Evolutionary conservation across 306 rosid genomes (phyloP), one percentile per base, ranked within the genome.

Genomic region (Alnus glutinosa): DNA sequence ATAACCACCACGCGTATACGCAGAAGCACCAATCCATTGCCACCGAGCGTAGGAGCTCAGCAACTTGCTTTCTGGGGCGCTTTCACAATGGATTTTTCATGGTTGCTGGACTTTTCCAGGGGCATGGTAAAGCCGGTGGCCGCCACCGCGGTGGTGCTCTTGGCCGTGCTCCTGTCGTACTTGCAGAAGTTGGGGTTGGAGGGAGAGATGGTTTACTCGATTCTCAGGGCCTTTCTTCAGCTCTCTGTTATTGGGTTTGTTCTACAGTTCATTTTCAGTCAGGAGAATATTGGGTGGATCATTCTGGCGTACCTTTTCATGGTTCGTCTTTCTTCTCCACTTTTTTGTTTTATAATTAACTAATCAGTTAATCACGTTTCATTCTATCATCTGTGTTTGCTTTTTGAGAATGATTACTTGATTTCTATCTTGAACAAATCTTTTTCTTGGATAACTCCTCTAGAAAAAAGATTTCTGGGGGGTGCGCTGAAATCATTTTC

Each of bases 241-340:
- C 96, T 95, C 47, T 91, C 99, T 36, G 70, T 93, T 30, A 95
- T 95, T 80, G 99, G 99, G 18, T 95, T 92, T 49, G 98, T 95
- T 15, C 77, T 95, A 66, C 90, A 93, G 86, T 95, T 93, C 92
- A 95, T 95, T 42, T 95, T 95, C 89, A 88, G 63, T 67, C 89
- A 85, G 34, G 78, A 91, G 0, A 91, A 90, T 80, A 75, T 58
- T 0, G 73, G 79, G 59, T 93, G 99, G 99, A 95, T 95, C 88
- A 37, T 93, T 49, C 86, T 95, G 3, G 99, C 97, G 9, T 95
- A 93, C 76, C 92, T 95, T 74, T 95, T 95, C 87, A 95, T 95
- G 98, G 99, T 95, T 61, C 2, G 67, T 71, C 13, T 36, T 59
- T 46, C 14, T 37, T 4, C 5, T 7, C 52, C n/a, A 44, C 55